phyloP scores from a whole-genome alignment of 257 asterid species.

The Oldenlandia corymbosa region DNA sequence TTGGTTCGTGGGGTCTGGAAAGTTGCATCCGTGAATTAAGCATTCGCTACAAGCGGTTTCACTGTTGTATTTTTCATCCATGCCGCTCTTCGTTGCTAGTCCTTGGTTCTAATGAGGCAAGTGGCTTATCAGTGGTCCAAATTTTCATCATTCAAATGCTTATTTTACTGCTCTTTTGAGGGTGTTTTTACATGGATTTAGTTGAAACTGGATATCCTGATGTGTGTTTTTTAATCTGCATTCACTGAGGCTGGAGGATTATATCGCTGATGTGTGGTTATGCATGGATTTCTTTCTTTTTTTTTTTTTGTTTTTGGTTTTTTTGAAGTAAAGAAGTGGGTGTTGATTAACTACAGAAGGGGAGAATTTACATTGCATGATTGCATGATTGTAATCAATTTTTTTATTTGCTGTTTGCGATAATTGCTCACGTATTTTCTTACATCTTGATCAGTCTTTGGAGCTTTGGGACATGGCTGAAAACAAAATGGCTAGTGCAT shows the following conservation, averaged over 20 bases:
- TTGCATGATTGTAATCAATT: neutral
- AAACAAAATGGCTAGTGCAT: slow-evolving; percentile 25
- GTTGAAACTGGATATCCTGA: neutral
- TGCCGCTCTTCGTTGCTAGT: slow-evolving; percentile 21
- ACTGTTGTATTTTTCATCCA: slow-evolving; percentile 32
- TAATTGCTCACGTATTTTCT: neutral
- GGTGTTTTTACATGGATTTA: neutral
- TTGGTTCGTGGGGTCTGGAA: slow-evolving; percentile 26
- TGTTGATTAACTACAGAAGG: no score
- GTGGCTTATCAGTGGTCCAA: neutral
- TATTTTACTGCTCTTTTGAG: neutral
- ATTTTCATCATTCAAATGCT: slow-evolving; percentile 1
- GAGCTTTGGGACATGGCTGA: slow-evolving; percentile 41
- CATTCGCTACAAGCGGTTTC: slow-evolving; percentile 23
- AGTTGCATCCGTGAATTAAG: slow-evolving; percentile 29
- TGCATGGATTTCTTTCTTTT: no score
- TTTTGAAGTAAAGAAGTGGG: no score
- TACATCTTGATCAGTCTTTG: slow-evolving; percentile 25
- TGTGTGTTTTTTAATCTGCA: no score
- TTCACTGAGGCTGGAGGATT: no score
- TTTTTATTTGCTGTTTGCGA: neutral
- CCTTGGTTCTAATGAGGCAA: slow-evolving; percentile 30
- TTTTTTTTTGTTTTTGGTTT: no score
- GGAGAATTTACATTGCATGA: no score
- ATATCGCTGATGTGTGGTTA: no score